A percentile compares a stretch with the other conserved stretches of the same genome.
phyloP scores from a whole-genome alignment of 2,329 filamentous ascomycete species.

The Penicillium sp. region DNA sequence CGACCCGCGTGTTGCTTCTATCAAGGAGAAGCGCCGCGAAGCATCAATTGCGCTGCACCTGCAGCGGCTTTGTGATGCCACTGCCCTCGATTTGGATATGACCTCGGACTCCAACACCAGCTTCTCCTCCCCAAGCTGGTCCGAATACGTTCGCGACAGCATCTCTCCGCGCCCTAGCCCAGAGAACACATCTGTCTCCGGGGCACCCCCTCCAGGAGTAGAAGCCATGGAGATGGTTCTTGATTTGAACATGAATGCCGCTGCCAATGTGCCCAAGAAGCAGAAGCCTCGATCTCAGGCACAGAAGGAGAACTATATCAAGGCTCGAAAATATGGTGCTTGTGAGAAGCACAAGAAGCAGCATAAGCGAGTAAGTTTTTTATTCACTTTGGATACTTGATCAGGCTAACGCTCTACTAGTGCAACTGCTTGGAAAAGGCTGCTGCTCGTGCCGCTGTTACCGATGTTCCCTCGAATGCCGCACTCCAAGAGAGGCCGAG shows the following conservation, averaged over 20 bases:
- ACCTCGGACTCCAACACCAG: constrained; percentile 31
- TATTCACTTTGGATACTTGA: not conserved
- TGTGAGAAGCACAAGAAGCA: constrained; percentile 47
- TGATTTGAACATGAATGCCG: constrained; percentile 46
- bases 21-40: constrained; percentile 44
- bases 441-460: constrained; percentile 21
- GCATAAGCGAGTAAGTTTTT: constrained; percentile 41
- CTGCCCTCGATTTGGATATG: constrained; percentile 27
- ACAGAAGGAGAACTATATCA: constrained; percentile 46
- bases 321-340: constrained; percentile 43
- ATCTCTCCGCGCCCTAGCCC: constrained; percentile 28
- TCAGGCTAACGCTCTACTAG: constrained; percentile 26
- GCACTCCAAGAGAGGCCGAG: constrained; percentile 10
- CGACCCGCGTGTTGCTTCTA: constrained; percentile 35
- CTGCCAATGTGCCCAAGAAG: constrained; percentile 43
- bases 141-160: constrained; percentile 30
- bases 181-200: constrained; percentile 14
- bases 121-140: constrained; percentile 35
- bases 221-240: constrained; percentile 41
- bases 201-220: constrained; percentile 14
- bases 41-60: constrained; percentile 44
- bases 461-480: constrained; percentile 16
- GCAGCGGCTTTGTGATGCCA: constrained; percentile 37
- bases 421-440: constrained; percentile 44
- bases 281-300: constrained; percentile 44